Evolutionary conservation across 352 stramenopile species (phyloP), one percentile per base, ranked within the genome.

Genomic region (Phytophthora aleatoria): DNA sequence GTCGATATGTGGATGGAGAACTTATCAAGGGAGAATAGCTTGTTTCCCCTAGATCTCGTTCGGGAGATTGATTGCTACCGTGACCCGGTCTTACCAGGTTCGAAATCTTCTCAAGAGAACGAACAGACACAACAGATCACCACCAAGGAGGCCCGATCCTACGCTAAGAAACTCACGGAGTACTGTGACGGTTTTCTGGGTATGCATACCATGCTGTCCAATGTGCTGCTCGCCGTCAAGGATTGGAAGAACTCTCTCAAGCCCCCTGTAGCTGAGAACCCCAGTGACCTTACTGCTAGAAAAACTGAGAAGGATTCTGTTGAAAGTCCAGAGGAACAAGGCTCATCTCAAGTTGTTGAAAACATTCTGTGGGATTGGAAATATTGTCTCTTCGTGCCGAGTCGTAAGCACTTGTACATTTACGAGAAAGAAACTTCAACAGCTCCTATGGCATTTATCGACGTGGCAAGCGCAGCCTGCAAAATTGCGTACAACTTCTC

Each of bases 31-130:
- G 61, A 64, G 5, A 83, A 77, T 11, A 89, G 76, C 39, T 57
- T 89, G 8, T 88, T 77, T n/a, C 83, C 81, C 2, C 55, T 92
- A 15, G 83, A 92, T 64, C 67, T 92, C 3, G 83, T 92, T 11
- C 62, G 67, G 7, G 83, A 92, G 50, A 36, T 89, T 15, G 83
- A 92, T 43, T 89, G 77, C 57, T 71, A 79, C 33, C 60, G 69
- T 27, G 50, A 63, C 5, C 53, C 43, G 8, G 36, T 44, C 13
- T 9, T 39, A 13, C 16, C 43, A 20, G 20, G 20, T 5, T 30
- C 51, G 20, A 48, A 10, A 24, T 50, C 20, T 20, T 20, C 20
- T 20, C 20, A 20, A 20, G 30, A 28, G 3, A 47, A 57, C 1
- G 30, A 54, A 12, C 38, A 42, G 35, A 15, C 33, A 13, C 16